Conservation (phyloP, 139 green algal species). For the Chlorella vulgaris region DNA sequence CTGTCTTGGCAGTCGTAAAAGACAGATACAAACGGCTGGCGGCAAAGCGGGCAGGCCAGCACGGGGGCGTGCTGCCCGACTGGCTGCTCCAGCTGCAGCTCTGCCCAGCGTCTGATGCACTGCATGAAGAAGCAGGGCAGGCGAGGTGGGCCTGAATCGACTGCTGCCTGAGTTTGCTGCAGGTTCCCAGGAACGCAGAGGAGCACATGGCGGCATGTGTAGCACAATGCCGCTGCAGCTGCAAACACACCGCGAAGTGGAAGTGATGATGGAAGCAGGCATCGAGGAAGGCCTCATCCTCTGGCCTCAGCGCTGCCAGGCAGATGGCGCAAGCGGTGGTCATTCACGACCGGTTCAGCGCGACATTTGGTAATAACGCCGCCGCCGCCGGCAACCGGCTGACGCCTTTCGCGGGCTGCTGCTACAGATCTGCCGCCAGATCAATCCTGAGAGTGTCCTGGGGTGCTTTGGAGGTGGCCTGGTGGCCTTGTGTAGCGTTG, state of each 20-base stretch:
- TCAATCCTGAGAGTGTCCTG: too few relatives aligned
- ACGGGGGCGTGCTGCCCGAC: background rate
- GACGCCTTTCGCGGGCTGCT: too few relatives aligned
- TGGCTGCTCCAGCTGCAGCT: conserved; percentile 11
- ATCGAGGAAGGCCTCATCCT: conserved; percentile 40
- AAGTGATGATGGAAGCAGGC: conserved; percentile 45
- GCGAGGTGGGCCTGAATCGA: background rate
- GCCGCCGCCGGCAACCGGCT: background rate
- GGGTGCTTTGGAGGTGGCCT: too few relatives aligned
- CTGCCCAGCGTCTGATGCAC: conserved; percentile 37
- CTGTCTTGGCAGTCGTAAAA: conserved; percentile 37
- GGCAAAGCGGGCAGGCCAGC: conserved; percentile 38
- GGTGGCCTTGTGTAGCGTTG: too few relatives aligned
- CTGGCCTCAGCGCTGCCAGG: background rate
- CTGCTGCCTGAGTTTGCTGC: too few relatives aligned
- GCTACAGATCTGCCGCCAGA: too few relatives aligned
- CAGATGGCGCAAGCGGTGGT: conserved; percentile 38
- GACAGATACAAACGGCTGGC: conserved; percentile 19
- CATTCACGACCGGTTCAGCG: too few relatives aligned
- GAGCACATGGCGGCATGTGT: too few relatives aligned
- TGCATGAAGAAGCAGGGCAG: background rate
- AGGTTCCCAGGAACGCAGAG: too few relatives aligned
- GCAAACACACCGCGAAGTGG: conserved; percentile 27
- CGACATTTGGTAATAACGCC: too few relatives aligned
- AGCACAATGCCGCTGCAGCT: too few relatives aligned